A percentile compares a stretch with the other conserved stretches of the same genome.
Evolutionary conservation across 108 stramenopile species (phyloP).

Genomic region (Nitzschia sp.): DNA sequence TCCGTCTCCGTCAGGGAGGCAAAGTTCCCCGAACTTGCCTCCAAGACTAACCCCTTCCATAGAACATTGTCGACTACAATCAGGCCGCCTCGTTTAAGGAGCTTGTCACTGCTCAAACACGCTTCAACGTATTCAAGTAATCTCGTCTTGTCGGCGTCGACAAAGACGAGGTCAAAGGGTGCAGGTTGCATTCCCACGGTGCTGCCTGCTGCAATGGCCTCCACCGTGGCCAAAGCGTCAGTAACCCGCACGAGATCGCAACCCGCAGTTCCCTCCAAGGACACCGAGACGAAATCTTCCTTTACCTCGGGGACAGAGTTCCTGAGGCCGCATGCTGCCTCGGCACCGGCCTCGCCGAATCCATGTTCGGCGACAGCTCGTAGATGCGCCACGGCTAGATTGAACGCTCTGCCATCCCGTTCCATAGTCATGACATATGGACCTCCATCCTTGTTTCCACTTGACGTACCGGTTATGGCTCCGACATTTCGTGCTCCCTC

Average conservation of each 20-base stretch:
- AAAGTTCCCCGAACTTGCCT: slow-evolving; percentile 43
- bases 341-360: slow-evolving; percentile 50
- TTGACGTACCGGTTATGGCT: slow-evolving; percentile 19
- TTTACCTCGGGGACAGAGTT: slow-evolving; percentile 22
- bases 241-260: slow-evolving; percentile 68
- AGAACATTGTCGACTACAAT: slow-evolving; percentile 92
- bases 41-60: slow-evolving; percentile 90
- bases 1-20: slow-evolving; percentile 22
- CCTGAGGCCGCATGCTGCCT: slow-evolving; percentile 45
- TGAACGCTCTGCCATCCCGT: slow-evolving; percentile 70
- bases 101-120: slow-evolving; percentile 49
- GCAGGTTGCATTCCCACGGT: slow-evolving; percentile 24
- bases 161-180: slow-evolving; percentile 87
- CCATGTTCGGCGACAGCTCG: slow-evolving; percentile 56
- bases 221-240: slow-evolving; percentile 79
- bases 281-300: slow-evolving; percentile 37
- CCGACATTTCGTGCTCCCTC: slow-evolving; percentile 70
- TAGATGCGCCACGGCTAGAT: slow-evolving; percentile 73
- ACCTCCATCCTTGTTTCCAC: slow-evolving; percentile 44
- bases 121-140: slow-evolving; percentile 82
- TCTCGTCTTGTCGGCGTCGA: slow-evolving; percentile 91
- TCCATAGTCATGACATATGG: slow-evolving; percentile 83
- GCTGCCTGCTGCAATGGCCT: slow-evolving; percentile 60
- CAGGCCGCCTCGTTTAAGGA: slow-evolving; percentile 77
- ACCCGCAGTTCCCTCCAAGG: slow-evolving; percentile 41